phyloP scores from a whole-genome alignment of 106 monocot genomes.

The Xerophyta viscosa region DNA sequence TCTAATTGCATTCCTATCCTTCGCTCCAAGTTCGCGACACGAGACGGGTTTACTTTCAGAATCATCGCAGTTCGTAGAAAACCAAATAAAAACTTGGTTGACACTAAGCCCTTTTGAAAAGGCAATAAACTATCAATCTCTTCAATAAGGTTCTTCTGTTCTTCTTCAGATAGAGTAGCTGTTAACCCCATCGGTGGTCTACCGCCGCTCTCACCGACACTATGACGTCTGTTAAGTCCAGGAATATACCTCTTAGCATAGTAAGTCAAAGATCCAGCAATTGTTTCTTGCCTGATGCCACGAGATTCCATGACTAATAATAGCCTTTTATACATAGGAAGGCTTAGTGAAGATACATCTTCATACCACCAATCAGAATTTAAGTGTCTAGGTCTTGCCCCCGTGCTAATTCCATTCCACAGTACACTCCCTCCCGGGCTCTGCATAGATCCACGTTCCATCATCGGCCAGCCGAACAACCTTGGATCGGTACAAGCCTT shows the following conservation, averaged over 20 bases:
- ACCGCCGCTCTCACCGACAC: slow-evolving; percentile 1
- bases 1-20: slow-evolving; percentile 11
- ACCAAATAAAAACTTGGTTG: slow-evolving; percentile 10
- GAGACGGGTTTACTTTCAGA: neutral
- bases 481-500: slow-evolving; percentile 11
- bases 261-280: slow-evolving; percentile 3
- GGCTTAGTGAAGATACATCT: slow-evolving; percentile 8
- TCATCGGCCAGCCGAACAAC: slow-evolving; percentile 11
- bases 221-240: slow-evolving; percentile 3
- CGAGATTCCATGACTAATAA: slow-evolving; percentile 16
- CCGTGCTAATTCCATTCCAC: slow-evolving; percentile 13
- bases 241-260: slow-evolving; percentile 12
- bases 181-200: neutral
- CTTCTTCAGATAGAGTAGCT: slow-evolving; percentile 4
- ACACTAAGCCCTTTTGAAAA: slow-evolving; percentile 1
- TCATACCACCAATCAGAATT: slow-evolving; percentile 18
- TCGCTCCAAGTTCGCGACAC: slow-evolving; percentile 6
- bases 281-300: slow-evolving; percentile 9
- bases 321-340: slow-evolving; percentile 12
- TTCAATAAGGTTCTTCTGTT: slow-evolving; percentile 8
- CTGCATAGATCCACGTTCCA: slow-evolving; percentile 10
- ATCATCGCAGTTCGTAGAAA: slow-evolving; percentile 13
- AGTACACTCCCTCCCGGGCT: slow-evolving; percentile 8
- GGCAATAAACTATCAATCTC: slow-evolving; percentile 8
- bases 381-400: slow-evolving; percentile 8